Evolutionary conservation across 2,329 filamentous ascomycete species (phyloP), one percentile per base, ranked within the genome.

Genomic region (Colletotrichum noveboracense): DNA sequence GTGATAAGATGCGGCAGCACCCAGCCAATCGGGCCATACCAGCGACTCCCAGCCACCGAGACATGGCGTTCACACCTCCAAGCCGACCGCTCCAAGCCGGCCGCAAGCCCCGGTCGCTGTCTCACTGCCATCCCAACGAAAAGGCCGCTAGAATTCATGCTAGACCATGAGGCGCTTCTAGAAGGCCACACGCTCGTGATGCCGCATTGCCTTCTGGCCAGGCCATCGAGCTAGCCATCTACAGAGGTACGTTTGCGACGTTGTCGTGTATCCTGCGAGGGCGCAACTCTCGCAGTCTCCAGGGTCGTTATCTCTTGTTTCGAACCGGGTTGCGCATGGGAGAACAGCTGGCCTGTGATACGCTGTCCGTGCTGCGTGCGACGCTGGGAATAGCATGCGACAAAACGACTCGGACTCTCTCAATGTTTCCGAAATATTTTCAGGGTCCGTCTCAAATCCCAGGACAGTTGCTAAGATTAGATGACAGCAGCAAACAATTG

Each of bases 311-410:
- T 58, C 34, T 24, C 28, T 28, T 58, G 70, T 52, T 64, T 72
- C 32, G 32, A 43, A 62, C 60, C 28, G 30, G 12, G 26, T 16
- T 48, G 21, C n/a, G 32, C 34, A 58, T 69, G 24, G 36, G 64
- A 69, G 64, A 68, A 74, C 58, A 36, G 48, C 34, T 74, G 74
- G 70, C 74, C 70, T 76, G 70, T 69, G 70, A 74, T 52, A 60
- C 24, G 28, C 34, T 16, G 48, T 64, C 70, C 48, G 58, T 74
- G 74, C 70, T 66, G 21, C 10, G 16, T 74, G 58, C 65, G 6
- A 69, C 70, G 43, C 74, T 74, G 48, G 64, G 70, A 74, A 76
- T 74, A 76, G 70, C 65, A 58, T 74, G 70, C 70, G 64, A 61
- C 74, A 32, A 32, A 36, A 73, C 55, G 28, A 21, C 32, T 74